phyloP scores from a whole-genome alignment of 805 yeast genomes.

The Kodamaea kaohsiungensis region DNA sequence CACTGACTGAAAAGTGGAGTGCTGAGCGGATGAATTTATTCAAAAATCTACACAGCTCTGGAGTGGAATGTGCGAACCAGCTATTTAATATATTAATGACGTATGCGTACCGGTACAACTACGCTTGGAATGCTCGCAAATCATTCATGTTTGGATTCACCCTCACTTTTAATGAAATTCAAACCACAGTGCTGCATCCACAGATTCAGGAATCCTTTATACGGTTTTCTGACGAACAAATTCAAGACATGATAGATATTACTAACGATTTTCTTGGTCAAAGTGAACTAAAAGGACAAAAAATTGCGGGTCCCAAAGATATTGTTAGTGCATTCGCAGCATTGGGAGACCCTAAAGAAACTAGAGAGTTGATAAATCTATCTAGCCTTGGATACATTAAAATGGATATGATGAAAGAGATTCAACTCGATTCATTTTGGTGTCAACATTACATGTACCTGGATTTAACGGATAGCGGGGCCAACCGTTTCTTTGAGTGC shows the following conservation, averaged over 20 bases:
- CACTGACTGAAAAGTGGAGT: background rate
- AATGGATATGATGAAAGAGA: conserved; percentile 6
- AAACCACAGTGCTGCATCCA: background rate
- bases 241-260: conserved; percentile 1
- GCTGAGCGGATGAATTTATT: background rate
- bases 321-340: background rate
- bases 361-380: background rate
- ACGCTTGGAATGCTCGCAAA: conserved; percentile 13
- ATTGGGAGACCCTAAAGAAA: background rate
- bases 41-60: background rate
- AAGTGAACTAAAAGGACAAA: background rate
- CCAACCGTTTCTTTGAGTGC: conserved; percentile 1
- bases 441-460: conserved; percentile 9
- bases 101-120: conserved; percentile 8
- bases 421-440: conserved; percentile 14
- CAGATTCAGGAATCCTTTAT: background rate
- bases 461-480: background rate
- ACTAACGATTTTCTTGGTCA: background rate
- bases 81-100: background rate
- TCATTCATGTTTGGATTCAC: conserved; percentile 7
- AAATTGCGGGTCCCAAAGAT: background rate
- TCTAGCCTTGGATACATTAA: background rate
- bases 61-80: background rate
- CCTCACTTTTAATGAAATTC: background rate
- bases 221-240: conserved; percentile 1